A percentile compares a stretch with the other conserved stretches of the same genome.
phyloP scores from a whole-genome alignment of 2,329 filamentous ascomycete genomes.

The Arthroderma sp. region DNA sequence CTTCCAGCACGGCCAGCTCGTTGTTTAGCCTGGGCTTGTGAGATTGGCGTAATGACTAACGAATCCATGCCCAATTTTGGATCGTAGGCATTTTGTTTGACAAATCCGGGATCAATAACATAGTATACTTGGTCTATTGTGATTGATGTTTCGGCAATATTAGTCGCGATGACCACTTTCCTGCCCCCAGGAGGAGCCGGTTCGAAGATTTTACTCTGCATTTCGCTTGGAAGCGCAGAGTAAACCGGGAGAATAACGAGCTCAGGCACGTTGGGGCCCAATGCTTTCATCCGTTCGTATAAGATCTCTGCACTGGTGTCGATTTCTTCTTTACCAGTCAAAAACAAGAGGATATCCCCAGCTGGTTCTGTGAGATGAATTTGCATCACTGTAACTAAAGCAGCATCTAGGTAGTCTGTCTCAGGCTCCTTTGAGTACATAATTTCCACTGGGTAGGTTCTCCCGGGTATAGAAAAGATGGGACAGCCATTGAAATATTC shows the following conservation, averaged over 20 bases:
- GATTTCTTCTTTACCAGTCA: constrained; percentile 96
- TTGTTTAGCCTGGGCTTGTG: constrained; percentile 92
- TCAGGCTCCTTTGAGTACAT: constrained; percentile 93
- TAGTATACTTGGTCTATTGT: constrained; percentile 98
- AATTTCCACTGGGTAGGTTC: constrained; percentile 90
- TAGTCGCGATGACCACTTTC: constrained; percentile 95
- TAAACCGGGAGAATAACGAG: constrained; percentile 94
- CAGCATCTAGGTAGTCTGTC: constrained; percentile 86
- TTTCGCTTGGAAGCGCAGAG: constrained; percentile 80
- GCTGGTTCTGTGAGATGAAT: constrained; percentile 87
- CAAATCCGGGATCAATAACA: constrained; percentile 91
- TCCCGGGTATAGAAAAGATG: constrained; percentile 90
- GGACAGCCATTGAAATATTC: constrained; percentile 92
- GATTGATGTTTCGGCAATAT: constrained; percentile 95
- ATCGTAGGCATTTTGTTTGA: constrained; percentile 95
- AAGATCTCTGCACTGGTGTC: constrained; percentile 88
- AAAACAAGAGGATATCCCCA: constrained; percentile 90
- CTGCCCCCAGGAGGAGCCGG: constrained; percentile 72
- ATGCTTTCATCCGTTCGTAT: constrained; percentile 88
- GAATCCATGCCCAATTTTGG: constrained; percentile 97
- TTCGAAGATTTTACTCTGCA: constrained; percentile 90
- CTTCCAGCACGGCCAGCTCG: constrained; percentile 82
- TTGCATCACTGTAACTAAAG: constrained; percentile 94
- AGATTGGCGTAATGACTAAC: constrained; percentile 88
- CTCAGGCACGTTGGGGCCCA: constrained; percentile 82